Percentiles rank a stretch among this genome's conserved stretches.
Conservation (phyloP, 163 green algal species). For the Picocystis sp. region DNA sequence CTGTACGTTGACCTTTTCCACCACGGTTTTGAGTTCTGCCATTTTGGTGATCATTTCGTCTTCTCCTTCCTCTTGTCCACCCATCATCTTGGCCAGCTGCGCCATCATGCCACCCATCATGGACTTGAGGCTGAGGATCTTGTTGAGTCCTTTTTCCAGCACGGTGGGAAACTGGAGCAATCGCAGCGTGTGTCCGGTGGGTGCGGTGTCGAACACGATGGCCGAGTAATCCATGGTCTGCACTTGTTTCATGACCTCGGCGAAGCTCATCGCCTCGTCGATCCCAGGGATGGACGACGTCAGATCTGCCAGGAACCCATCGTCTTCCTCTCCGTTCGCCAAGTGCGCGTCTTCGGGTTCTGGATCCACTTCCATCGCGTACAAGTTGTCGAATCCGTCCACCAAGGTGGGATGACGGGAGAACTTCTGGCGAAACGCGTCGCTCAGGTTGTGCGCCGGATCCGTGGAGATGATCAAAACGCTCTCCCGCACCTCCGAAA, state of each 20-base stretch:
- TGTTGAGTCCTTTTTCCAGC: slow-evolving; percentile 76
- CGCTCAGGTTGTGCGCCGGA: slow-evolving; percentile 88
- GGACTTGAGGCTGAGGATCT: slow-evolving; percentile 68
- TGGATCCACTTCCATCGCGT: slow-evolving; percentile 56
- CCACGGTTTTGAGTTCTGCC: slow-evolving; percentile 38
- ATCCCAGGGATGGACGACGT: slow-evolving; percentile 85
- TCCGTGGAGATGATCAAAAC: slow-evolving; percentile 95
- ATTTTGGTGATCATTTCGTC: slow-evolving; percentile 38
- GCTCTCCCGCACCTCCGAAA: slow-evolving; percentile 52
- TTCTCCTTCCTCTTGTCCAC: not conserved
- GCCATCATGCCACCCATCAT: slow-evolving; percentile 32
- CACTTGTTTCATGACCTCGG: slow-evolving; percentile 91
- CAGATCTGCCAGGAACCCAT: slow-evolving; percentile 68
- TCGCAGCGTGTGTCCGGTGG: slow-evolving; percentile 84
- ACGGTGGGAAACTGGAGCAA: slow-evolving; percentile 86
- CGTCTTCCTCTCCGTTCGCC: slow-evolving; percentile 24
- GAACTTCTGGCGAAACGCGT: slow-evolving; percentile 95
- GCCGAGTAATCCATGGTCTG: slow-evolving; percentile 81
- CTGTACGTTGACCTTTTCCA: slow-evolving; percentile 60
- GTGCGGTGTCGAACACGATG: slow-evolving; percentile 95
- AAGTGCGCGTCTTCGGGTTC: not conserved
- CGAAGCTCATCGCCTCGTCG: slow-evolving; percentile 96
- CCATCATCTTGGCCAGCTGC: slow-evolving; percentile 12
- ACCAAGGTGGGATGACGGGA: slow-evolving; percentile 59
- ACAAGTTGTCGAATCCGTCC: slow-evolving; percentile 80